Conservation (phyloP, 2,329 filamentous ascomycete genomes). For the Cladophialophora immunda region DNA sequence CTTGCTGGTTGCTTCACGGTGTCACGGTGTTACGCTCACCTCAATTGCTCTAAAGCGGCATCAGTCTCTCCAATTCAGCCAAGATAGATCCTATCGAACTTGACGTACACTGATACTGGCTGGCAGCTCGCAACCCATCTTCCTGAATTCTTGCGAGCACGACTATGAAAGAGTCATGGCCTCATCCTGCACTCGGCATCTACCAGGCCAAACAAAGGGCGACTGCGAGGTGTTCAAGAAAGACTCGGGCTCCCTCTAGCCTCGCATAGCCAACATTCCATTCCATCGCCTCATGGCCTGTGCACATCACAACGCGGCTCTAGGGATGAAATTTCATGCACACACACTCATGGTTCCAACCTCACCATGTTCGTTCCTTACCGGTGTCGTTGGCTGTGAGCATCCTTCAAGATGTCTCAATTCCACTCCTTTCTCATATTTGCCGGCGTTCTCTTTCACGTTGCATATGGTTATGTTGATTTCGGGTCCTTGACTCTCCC, state of each 20-base stretch:
- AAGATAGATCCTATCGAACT: not conserved
- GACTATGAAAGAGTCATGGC: not conserved
- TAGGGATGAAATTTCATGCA: not conserved
- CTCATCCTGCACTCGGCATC: not conserved
- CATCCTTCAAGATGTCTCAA: constrained; percentile 19
- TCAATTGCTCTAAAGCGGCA: not conserved
- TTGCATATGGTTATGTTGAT: constrained; percentile 33
- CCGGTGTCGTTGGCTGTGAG: constrained; percentile 1
- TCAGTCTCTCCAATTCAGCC: not conserved
- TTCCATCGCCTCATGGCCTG: constrained; percentile 27
- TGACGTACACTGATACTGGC: no score
- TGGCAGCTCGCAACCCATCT: no score
- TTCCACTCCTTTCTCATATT: constrained; percentile 23
- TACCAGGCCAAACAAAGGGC: not conserved
- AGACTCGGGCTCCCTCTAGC: not conserved
- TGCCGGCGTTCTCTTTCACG: constrained; percentile 22
- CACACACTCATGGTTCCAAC: not conserved
- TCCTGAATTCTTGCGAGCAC: not conserved
- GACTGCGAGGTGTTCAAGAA: not conserved
- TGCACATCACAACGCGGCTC: constrained; percentile 33
- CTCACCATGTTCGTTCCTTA: constrained; percentile 4
- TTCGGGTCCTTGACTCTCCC: constrained; percentile 35
- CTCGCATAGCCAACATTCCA: constrained; percentile 20
- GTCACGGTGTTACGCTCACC: not conserved
- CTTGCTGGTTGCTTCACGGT: not conserved